A percentile compares a stretch with the other conserved stretches of the same genome.
Evolutionary conservation across 768 basidiomycete species (phyloP).

Genomic region (Grammothele lineata): DNA sequence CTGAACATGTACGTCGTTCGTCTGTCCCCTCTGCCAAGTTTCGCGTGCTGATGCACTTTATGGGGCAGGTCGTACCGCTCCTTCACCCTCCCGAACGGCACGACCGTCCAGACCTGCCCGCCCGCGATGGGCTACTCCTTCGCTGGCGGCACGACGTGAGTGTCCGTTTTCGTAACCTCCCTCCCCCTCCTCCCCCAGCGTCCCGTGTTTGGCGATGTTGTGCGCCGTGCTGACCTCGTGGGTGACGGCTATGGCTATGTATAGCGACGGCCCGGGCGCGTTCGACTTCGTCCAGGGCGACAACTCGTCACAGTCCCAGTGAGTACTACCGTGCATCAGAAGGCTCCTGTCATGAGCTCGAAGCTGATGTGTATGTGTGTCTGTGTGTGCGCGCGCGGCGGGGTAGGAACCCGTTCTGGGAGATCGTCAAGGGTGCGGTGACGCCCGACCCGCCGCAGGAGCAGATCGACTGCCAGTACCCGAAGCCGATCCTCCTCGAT

Average conservation of each 20-base stretch:
- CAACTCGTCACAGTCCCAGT: slow-evolving; percentile 58
- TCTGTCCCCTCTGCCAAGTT: slow-evolving; percentile 18
- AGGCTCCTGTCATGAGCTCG: too few species aligned
- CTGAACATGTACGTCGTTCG: slow-evolving; percentile 74
- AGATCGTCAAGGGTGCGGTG: slow-evolving; percentile 69
- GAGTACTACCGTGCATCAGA: too few species aligned
- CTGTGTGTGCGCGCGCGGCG: too few species aligned
- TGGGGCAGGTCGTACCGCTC: slow-evolving; percentile 57
- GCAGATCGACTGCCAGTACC: slow-evolving; percentile 66
- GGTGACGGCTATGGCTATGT: not conserved
- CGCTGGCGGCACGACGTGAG: slow-evolving; percentile 78
- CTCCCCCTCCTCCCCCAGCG: too few species aligned
- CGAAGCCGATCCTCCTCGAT: slow-evolving; percentile 78
- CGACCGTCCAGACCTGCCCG: slow-evolving; percentile 67
- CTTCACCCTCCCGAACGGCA: slow-evolving; percentile 64
- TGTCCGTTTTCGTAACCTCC: not conserved
- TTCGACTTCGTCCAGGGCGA: slow-evolving; percentile 77
- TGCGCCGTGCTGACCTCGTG: not conserved
- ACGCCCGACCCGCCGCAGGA: slow-evolving; percentile 60
- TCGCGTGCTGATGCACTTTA: not conserved
- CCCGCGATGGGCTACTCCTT: slow-evolving; percentile 74
- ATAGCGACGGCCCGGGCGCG: slow-evolving; percentile 76
- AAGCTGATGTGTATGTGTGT: too few species aligned
- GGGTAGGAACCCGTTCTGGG: slow-evolving; percentile 75
- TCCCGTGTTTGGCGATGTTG: too few species aligned